Evolutionary conservation across 768 basidiomycete species (phyloP).

Genomic region (Boletus vinaceobasis): DNA sequence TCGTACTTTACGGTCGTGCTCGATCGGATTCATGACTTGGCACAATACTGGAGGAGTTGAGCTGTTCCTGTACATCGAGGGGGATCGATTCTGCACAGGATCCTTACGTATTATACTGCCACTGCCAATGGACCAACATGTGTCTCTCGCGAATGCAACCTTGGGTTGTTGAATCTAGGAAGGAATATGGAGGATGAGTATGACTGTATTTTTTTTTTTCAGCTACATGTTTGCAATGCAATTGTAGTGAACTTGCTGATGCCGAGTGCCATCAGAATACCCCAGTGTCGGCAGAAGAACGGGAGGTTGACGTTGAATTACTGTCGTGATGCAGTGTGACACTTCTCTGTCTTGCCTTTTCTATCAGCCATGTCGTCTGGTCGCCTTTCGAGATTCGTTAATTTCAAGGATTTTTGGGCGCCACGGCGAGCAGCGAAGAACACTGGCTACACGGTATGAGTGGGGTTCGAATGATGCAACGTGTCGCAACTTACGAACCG

Average conservation of each 20-base stretch:
- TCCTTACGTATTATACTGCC: neutral
- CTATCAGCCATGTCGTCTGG: neutral
- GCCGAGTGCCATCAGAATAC: neutral
- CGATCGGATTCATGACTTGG: slow-evolving; percentile 89
- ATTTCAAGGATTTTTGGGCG: neutral
- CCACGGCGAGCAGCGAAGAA: neutral
- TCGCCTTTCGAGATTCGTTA: neutral
- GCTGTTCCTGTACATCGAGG: neutral
- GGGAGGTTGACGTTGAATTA: neutral
- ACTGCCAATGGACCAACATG: neutral
- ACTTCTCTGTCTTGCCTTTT: neutral
- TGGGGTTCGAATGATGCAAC: neutral
- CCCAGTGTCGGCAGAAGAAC: neutral
- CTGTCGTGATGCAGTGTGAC: neutral
- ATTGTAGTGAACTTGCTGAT: neutral
- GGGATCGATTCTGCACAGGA: neutral
- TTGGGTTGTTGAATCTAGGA: neutral
- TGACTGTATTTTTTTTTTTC: neutral
- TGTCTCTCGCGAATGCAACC: neutral
- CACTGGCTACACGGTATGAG: neutral
- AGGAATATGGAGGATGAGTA: neutral
- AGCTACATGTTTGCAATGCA: neutral
- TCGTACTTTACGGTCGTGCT: slow-evolving; percentile 91
- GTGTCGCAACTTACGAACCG: neutral
- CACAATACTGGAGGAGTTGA: slow-evolving; percentile 84